Conservation (phyloP, 305 asterid genomes). For the Fraxinus nigra region DNA sequence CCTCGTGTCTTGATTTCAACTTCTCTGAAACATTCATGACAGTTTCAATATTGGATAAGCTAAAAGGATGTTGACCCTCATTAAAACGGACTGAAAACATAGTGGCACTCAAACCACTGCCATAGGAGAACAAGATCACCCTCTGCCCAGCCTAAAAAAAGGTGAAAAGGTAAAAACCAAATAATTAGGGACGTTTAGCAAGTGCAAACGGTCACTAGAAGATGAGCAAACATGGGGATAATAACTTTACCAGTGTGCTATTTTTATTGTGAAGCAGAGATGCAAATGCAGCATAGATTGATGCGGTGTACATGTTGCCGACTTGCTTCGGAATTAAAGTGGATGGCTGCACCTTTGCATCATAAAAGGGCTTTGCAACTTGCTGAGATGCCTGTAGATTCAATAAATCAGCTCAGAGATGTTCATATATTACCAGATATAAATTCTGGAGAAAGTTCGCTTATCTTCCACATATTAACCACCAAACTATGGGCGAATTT, state of each 20-base stretch:
- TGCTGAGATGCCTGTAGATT: slow-evolving; percentile 73
- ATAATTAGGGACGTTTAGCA: background rate
- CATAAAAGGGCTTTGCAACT: slow-evolving; percentile 83
- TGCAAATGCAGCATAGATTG: slow-evolving; percentile 93
- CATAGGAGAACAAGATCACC: slow-evolving; percentile 86
- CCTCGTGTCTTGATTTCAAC: slow-evolving; percentile 89
- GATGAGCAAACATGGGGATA: background rate
- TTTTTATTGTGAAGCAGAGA: slow-evolving; percentile 80
- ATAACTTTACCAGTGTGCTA: slow-evolving; percentile 60
- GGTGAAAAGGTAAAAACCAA: background rate
- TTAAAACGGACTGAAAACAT: slow-evolving; percentile 79
- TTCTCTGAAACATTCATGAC: slow-evolving; percentile 74
- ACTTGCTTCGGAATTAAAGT: slow-evolving; percentile 94
- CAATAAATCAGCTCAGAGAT: slow-evolving; percentile 4
- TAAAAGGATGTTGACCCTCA: slow-evolving; percentile 81
- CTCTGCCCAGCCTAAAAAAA: slow-evolving; percentile 75
- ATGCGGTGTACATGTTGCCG: slow-evolving; percentile 98
- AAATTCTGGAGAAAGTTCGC: background rate
- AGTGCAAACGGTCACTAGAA: background rate
- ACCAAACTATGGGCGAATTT: background rate
- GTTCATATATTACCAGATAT: background rate
- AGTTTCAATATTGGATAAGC: slow-evolving; percentile 71
- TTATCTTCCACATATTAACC: background rate
- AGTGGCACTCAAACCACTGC: slow-evolving; percentile 87
- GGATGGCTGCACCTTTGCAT: slow-evolving; percentile 78